Evolutionary conservation across 2,329 filamentous ascomycete genomes (phyloP), one percentile per base, ranked within the genome.

Genomic region (Arachnomyces sp.): DNA sequence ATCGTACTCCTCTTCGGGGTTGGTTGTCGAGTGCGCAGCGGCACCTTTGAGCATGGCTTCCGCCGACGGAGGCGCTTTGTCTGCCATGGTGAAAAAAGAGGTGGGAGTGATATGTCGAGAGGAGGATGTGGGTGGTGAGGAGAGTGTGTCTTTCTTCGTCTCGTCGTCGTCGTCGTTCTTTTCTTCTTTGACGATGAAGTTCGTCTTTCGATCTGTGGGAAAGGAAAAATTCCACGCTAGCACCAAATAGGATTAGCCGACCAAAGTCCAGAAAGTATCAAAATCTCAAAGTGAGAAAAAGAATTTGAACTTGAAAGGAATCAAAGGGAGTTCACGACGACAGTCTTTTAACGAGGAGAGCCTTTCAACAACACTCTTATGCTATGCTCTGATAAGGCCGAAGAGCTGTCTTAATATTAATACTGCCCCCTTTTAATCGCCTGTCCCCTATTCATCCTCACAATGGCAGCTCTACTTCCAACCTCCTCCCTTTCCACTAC

Each of bases 1-100:
- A 63, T 82, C 83, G 70, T 86, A 79, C 64, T 84, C 72, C 60
- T 77, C 74, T 53, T 60, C 63, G 52, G 57, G 56, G 46, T 54
- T 55, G 44, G 57, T 63, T 40, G 59, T 56, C 34, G 56, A 66
- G 55, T 64, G 70, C 52, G 54, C 67, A 46, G 65, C 64, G 46
- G 67, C 63, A 52, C 70, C 70, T 52, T 68, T 69, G 50, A 66
- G 63, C 44, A 73, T 56, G 45, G 66, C 61, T 54, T 71, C 68
- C 46, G 70, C 68, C 42, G 67, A 66, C 42, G 67, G 65, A 42
- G 68, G 66, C 45, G 57, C 60, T 50, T 65, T 68, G 56, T 70
- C 69, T 56, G 72, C 70, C 72, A 76, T 76, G 57, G 56, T 68
- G 60, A 56, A 42, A 28, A 34, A 39, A 28, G 41, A 25, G 18